Base-by-base conservation (phyloP, 2,329 filamentous ascomycete genomes). In the Nigrograna mackinnonii region DNA sequence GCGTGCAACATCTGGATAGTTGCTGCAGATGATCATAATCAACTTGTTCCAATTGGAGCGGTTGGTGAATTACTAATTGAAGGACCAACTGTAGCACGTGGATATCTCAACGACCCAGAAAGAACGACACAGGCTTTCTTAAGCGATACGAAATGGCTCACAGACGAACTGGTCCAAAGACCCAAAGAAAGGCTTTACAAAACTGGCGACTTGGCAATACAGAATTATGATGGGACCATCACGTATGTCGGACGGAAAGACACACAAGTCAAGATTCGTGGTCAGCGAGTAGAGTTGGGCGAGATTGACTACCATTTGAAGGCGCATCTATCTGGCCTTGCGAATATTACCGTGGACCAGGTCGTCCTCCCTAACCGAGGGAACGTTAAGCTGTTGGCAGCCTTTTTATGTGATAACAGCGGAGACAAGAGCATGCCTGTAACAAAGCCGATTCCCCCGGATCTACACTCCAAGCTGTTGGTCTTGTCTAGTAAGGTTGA, bases 31-130 rank as follows among this genome's bases (percentile, higher is more conserved):
- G 41, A 64, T 24, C 48, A 47, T 39, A 39, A 57, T 21, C 36
- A 37, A 9, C 44, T 63, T 3, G 37, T 46, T 1, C 54, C 57
- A 2, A 16, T 51, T 4, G 57, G 57, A 4, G 37, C 34, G 3
- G 32, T 50, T 12, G 61, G 58, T 4, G 61, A 63, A 33, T 46
- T 64, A 4, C 24, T 62, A 1, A 38, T 64, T 16, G 53, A 62
- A 35, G 58, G 60, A 2, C 52, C 46, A 6, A 38, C 44, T 1
- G 31, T 63, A 4, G 50, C 48, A 1, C 32, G 51, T 6, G 55
- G 51, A 7, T 65, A 65, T 35, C 41, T 64, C 4, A 46, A 55
- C 6, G 45, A 58, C 41, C 6, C 48, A 1, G 44, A 39, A 6
- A 52, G 48, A 34, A 60, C 56, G 5, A 41, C 26, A 2, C 41